Percentiles rank a stretch among this genome's conserved stretches.
Conservation (phyloP, 306 rosid genomes). For the Acacia crassicarpa region DNA sequence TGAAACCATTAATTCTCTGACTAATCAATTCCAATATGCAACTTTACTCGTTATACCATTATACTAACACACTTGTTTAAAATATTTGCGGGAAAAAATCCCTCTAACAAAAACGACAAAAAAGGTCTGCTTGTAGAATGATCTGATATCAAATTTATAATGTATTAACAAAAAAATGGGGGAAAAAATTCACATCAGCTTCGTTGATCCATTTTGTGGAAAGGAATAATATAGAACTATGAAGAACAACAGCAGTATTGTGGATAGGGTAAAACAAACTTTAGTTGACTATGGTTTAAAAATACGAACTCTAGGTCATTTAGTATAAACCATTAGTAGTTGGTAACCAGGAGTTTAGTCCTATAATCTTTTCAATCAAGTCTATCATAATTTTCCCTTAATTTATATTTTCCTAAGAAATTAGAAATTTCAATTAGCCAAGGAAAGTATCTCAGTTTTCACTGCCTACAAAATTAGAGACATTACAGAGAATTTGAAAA, state of each 20-base stretch:
- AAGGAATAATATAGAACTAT: not conserved
- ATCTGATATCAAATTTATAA: conserved; percentile 12
- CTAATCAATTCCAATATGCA: not conserved
- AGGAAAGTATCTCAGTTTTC: not conserved
- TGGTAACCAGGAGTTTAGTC: not conserved
- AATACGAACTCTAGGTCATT: not conserved
- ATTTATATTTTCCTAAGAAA: not conserved
- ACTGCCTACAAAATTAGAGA: not conserved
- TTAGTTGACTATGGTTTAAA: not conserved
- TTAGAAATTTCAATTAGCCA: not conserved
- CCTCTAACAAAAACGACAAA: not conserved
- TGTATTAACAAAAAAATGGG: not conserved
- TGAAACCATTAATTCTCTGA: conserved; percentile 6
- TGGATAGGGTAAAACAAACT: not conserved
- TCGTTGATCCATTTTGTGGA: conserved; percentile 4
- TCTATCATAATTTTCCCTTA: not conserved
- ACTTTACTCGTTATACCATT: not conserved
- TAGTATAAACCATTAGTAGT: not conserved
- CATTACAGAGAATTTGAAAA: too few relatives aligned
- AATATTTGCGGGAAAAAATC: not conserved
- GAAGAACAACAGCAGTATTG: not conserved
- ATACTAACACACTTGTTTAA: not conserved
- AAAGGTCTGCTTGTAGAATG: not conserved
- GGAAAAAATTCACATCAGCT: conserved; percentile 7
- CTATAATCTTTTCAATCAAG: not conserved